phyloP scores from a whole-genome alignment of 495 filamentous ascomycete species.

The Neurospora tetraspora region DNA sequence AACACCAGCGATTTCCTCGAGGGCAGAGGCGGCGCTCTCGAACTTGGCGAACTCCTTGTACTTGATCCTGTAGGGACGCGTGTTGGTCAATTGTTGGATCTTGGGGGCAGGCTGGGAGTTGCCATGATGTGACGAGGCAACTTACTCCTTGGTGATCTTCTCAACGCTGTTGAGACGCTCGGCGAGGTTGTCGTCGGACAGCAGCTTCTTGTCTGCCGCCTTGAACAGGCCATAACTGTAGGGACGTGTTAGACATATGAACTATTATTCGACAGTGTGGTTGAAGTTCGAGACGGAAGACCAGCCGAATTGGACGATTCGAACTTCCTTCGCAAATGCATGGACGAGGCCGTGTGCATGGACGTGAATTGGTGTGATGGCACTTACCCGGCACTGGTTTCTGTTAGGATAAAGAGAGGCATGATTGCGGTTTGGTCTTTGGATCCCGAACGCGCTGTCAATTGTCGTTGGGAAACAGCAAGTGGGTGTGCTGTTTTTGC shows the following conservation, averaged over 20 bases:
- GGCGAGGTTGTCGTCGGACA: slow-evolving; percentile 71
- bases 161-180: slow-evolving; percentile 70
- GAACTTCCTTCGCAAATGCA: not conserved
- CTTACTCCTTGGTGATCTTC: slow-evolving; percentile 79
- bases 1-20: slow-evolving; percentile 80
- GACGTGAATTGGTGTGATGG: not conserved
- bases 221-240: slow-evolving; percentile 85
- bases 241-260: slow-evolving; percentile 4
- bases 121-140: slow-evolving; percentile 4
- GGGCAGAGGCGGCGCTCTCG: slow-evolving; percentile 74
- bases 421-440: slow-evolving; percentile 31
- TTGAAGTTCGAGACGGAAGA: not conserved
- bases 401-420: slow-evolving; percentile 75
- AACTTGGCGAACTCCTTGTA: slow-evolving; percentile 96
- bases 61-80: slow-evolving; percentile 55
- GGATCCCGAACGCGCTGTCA: slow-evolving; percentile 17
- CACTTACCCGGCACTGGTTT: slow-evolving; percentile 78
- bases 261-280: not conserved
- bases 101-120: not conserved
- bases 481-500: slow-evolving; percentile 20
- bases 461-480: slow-evolving; percentile 20
- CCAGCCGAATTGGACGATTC: not conserved
- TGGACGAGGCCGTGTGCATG: slow-evolving; percentile 1
- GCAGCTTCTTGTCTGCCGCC: slow-evolving; percentile 92
- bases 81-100: slow-evolving; percentile 2